These are phyloP conservation scores for Suillus clintonianus DNA, from an alignment of 768 basidiomycete genomes.

Conservation along the genomic window DNA sequence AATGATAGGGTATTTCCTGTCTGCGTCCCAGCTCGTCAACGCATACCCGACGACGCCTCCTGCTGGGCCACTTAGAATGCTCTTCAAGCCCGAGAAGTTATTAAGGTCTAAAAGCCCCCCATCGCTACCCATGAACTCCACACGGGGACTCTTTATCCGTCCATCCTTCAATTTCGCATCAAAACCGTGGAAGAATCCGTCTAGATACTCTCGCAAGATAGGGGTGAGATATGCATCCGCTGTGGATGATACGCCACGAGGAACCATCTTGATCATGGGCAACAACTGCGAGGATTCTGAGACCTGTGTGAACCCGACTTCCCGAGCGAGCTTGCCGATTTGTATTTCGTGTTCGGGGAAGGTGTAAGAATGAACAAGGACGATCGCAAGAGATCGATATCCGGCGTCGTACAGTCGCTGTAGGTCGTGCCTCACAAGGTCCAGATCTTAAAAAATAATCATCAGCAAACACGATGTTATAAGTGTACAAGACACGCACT, in stretches of 20 bases:
- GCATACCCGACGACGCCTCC: slow-evolving; percentile 97
- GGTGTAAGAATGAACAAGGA: slow-evolving; percentile 90
- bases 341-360: slow-evolving; percentile 82
- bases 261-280: slow-evolving; percentile 95
- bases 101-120: slow-evolving; percentile 79
- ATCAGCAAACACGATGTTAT: slow-evolving; percentile 6
- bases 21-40: slow-evolving; percentile 80
- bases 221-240: slow-evolving; percentile 97
- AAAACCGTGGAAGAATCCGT: slow-evolving; percentile 90
- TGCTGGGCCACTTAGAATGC: slow-evolving; percentile 90
- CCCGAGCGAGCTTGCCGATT: slow-evolving; percentile 71
- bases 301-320: slow-evolving; percentile 87
- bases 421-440: slow-evolving; percentile 58
- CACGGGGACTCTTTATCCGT: slow-evolving; percentile 58
- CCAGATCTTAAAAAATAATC: slow-evolving; percentile 47
- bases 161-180: slow-evolving; percentile 72
- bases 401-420: slow-evolving; percentile 75
- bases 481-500: slow-evolving; percentile 40
- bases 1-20: slow-evolving; percentile 73
- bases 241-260: slow-evolving; percentile 88
- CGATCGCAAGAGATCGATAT: slow-evolving; percentile 86
- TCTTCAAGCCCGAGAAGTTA: slow-evolving; percentile 92
- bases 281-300: slow-evolving; percentile 86
- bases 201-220: slow-evolving; percentile 78
- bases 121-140: slow-evolving; percentile 97